Conservation (phyloP, 306 rosid genomes). For the Cucumis cinereus region DNA sequence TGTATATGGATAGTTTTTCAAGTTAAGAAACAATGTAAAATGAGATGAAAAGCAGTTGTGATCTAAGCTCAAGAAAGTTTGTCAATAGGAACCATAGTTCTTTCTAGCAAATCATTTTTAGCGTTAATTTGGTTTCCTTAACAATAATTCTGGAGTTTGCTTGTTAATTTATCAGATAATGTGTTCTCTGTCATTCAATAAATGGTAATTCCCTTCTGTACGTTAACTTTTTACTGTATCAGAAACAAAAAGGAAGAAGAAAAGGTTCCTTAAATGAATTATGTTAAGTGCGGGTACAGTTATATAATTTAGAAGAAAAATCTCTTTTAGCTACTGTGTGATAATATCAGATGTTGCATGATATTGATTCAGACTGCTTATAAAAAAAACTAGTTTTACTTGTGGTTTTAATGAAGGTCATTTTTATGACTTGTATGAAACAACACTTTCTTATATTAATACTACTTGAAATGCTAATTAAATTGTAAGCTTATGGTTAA, state of each 20-base stretch:
- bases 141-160: background rate
- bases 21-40: background rate
- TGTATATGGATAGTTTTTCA: background rate
- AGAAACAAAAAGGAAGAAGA: background rate
- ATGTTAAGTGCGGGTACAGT: background rate
- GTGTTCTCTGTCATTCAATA: background rate
- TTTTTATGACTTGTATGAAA: background rate
- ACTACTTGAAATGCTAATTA: background rate
- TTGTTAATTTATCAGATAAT: background rate
- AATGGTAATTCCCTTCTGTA: background rate
- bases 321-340: background rate
- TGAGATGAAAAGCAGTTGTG: background rate
- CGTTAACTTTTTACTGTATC: background rate
- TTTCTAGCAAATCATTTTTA: background rate
- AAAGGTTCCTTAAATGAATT: background rate
- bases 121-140: background rate
- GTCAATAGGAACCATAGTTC: background rate
- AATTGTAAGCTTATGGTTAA: background rate
- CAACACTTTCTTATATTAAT: background rate
- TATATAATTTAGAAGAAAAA: background rate
- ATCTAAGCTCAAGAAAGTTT: background rate
- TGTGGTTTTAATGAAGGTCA: background rate
- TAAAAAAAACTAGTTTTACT: background rate
- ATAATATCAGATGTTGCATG: background rate
- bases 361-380: background rate